Percentiles rank a stretch among this genome's conserved stretches.
phyloP scores from a whole-genome alignment of 352 stramenopile genomes.

The Phytopythium vexans region DNA sequence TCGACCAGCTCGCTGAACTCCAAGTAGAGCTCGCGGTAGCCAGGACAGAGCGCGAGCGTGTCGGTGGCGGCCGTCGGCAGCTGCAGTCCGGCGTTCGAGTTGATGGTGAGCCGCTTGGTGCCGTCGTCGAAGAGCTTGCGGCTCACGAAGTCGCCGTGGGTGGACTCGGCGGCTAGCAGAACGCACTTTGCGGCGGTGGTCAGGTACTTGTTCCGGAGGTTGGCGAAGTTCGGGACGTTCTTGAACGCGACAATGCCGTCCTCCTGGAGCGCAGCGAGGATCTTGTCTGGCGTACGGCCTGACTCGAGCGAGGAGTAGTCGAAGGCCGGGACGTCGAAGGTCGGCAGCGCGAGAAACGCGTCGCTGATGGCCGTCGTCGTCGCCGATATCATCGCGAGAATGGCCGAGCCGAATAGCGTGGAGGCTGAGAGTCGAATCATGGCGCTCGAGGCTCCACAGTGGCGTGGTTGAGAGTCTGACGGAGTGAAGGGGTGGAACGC shows the following conservation, averaged over 20 bases:
- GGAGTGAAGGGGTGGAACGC: too few relatives aligned
- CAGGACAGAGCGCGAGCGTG: slow-evolving; percentile 27
- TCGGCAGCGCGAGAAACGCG: slow-evolving; percentile 9
- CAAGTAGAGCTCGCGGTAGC: slow-evolving; percentile 33
- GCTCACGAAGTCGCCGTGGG: slow-evolving; percentile 25
- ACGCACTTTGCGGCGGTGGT: slow-evolving; percentile 31
- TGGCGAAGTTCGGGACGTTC: slow-evolving; percentile 42
- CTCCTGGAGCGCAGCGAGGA: slow-evolving; percentile 29
- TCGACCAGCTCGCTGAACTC: slow-evolving; percentile 52
- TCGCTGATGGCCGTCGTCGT: neutral
- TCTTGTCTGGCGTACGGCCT: slow-evolving; percentile 8
- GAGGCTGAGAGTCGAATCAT: too few relatives aligned
- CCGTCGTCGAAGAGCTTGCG: slow-evolving; percentile 48
- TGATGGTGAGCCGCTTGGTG: slow-evolving; percentile 48
- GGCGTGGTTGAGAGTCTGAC: too few relatives aligned
- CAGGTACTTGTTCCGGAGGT: slow-evolving; percentile 35
- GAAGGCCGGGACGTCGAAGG: slow-evolving; percentile 29
- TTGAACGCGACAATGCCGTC: slow-evolving; percentile 49
- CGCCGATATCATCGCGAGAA: too few relatives aligned
- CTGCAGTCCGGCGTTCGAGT: slow-evolving; percentile 33
- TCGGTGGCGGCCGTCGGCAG: slow-evolving; percentile 15
- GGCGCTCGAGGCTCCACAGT: too few relatives aligned
- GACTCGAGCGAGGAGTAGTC: slow-evolving; percentile 21
- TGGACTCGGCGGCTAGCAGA: slow-evolving; percentile 16
- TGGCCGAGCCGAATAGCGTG: too few relatives aligned